Base-by-base conservation (phyloP, 2,329 filamentous ascomycete genomes). In the Tricladium varicosporioides region DNA sequence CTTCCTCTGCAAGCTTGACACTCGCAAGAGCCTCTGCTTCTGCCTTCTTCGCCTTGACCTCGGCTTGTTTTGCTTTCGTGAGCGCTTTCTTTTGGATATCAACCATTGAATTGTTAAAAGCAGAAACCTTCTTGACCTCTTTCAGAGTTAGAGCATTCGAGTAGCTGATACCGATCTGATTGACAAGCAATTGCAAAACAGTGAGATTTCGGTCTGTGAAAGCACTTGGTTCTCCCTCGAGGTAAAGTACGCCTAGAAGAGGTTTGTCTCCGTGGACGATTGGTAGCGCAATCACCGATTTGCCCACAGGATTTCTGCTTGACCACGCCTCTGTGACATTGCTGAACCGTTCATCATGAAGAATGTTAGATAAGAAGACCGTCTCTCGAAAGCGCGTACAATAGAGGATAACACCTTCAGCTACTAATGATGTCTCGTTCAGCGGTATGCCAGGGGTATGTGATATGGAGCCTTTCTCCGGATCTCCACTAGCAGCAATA, bases 1-100 rank as follows among this genome's bases (percentile, higher is more conserved):
- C 89, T 71, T 93, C 89, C 69, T 93, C 89, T 14, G 91, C 91
- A 42, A 92, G 80, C 72, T 89, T 87, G 69, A 92, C 88, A 70
- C 91, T 91, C 59, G 86, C 83, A 68, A 89, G 85, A 7, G 89
- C 89, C 68, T 91, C 84, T 0, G 87, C 84, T 70, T 92, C 88
- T 1, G 89, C 89, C 52, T 82, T 76, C 70, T 91, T 91, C 9
- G 89, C 89, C 70, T 92, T 91, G 59, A 81, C 81, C 71, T 92
- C 88, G 0, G 89, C 86, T 59, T 86, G 83, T 54, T 86, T 79
- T 11, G 89, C 89, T 68, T 91, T 86, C 2, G 80, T 81, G 9
- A 92, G 78, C 2, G 89, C 87, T 27, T 83, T 81, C 72, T 88
- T 91, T 70, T 93, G 89, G 59, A 91, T 80, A 55, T 84, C 81